A percentile compares a stretch with the other conserved stretches of the same genome.
Evolutionary conservation across 2,329 filamentous ascomycete genomes (phyloP).

Genomic region (Escovopsis sp.): DNA sequence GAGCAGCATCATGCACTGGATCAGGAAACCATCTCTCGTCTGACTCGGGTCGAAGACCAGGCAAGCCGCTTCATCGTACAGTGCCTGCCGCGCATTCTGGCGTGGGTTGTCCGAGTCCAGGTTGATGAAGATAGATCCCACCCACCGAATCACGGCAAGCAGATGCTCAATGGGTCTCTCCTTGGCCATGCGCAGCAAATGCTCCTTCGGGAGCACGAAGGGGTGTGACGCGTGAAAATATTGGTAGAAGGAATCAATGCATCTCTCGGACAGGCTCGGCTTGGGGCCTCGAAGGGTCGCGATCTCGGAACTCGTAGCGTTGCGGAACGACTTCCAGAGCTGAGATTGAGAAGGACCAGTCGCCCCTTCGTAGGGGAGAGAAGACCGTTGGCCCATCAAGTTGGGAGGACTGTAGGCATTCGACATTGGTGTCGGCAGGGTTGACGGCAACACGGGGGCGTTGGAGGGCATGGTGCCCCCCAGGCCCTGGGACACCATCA

Average conservation of each 20-base stretch:
- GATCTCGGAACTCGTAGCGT: conserved; percentile 12
- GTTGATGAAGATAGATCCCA: conserved; percentile 37
- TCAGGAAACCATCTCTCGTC: conserved; percentile 42
- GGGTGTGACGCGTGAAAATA: conserved; percentile 44
- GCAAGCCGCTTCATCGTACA: conserved; percentile 42
- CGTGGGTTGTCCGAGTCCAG: too few relatives aligned
- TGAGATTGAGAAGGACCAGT: conserved; percentile 18
- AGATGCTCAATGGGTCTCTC: conserved; percentile 33
- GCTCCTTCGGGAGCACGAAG: conserved; percentile 37
- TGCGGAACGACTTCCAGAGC: conserved; percentile 21
- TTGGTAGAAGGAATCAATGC: conserved; percentile 42
- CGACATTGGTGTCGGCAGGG: conserved; percentile 2
- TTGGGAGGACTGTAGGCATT: conserved; percentile 5
- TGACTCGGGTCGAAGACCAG: conserved; percentile 31
- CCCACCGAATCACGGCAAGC: conserved; percentile 38
- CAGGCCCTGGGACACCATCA: conserved; percentile 13
- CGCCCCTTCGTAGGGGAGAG: conserved; percentile 9
- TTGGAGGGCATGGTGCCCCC: conserved; percentile 1
- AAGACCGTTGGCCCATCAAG: conserved; percentile 5
- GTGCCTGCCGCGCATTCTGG: conserved; percentile 21
- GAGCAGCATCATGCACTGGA: conserved; percentile 66
- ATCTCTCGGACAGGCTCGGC: conserved; percentile 31
- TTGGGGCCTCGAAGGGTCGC: conserved; percentile 6
- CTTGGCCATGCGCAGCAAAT: conserved; percentile 31
- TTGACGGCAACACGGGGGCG: neutral